phyloP scores from a whole-genome alignment of 1,139 yeast genomes.

The Taphrina pruni region DNA sequence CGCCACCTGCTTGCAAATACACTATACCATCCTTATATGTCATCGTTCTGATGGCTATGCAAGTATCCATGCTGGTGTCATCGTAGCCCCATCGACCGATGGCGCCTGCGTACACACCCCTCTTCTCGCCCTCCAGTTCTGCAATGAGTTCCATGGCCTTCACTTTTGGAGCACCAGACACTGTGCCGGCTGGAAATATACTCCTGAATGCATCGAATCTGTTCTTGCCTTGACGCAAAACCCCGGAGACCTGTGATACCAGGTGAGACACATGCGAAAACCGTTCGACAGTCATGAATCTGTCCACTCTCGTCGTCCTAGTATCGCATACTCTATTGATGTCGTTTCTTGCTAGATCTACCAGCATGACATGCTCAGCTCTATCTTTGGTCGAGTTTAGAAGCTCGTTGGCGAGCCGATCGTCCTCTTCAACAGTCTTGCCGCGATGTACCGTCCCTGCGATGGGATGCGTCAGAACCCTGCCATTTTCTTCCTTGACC shows the following conservation, averaged over 20 bases:
- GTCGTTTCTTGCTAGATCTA: constrained; percentile 94
- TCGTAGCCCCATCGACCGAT: constrained; percentile 99
- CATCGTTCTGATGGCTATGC: constrained; percentile 97
- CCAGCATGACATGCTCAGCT: constrained; percentile 98
- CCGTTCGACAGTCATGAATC: constrained; percentile 85
- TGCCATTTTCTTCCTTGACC: constrained; percentile 76
- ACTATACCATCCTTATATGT: constrained; percentile 88
- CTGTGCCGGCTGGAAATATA: constrained; percentile 98
- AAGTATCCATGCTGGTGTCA: constrained; percentile 90
- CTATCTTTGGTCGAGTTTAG: constrained; percentile 85
- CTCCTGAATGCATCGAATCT: constrained; percentile 97
- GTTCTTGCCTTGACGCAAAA: constrained; percentile 77
- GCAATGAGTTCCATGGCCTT: constrained; percentile 94
- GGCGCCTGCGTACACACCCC: constrained; percentile 98
- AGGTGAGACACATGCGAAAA: constrained; percentile 98
- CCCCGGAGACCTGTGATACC: constrained; percentile 93
- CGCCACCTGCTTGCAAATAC: constrained; percentile 97
- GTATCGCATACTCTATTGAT: constrained; percentile 95
- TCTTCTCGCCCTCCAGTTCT: constrained; percentile 84
- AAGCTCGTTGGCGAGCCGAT: constrained; percentile 73
- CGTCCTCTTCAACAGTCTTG: constrained; percentile 87
- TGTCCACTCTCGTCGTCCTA: constrained; percentile 77
- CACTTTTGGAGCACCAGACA: constrained; percentile 97
- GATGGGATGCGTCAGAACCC: constrained; percentile 91
- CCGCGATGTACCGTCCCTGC: constrained; percentile 97